phyloP scores from a whole-genome alignment of 345 rosid species.

The Cardamine resedifolia region DNA sequence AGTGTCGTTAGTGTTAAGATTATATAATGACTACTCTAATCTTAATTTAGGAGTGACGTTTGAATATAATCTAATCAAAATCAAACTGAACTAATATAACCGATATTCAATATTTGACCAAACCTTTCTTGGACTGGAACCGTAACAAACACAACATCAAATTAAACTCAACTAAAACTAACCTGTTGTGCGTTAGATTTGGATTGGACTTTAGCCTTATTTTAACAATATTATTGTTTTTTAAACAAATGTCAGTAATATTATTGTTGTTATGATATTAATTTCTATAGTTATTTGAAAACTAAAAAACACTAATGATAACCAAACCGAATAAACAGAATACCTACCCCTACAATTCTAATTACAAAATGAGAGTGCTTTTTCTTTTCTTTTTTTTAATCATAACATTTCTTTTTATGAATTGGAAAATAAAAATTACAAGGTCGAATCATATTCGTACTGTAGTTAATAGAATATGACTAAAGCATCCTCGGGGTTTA shows the following conservation, averaged over 20 bases:
- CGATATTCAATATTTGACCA: not conserved
- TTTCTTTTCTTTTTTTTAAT: not conserved
- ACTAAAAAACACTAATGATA: not conserved
- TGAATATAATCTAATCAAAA: not conserved
- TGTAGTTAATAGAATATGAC: constrained; percentile 11
- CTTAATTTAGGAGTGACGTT: not conserved
- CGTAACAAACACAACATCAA: not conserved
- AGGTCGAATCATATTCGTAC: constrained; percentile 28
- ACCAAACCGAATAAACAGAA: not conserved
- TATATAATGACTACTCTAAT: not conserved
- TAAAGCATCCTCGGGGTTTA: constrained; percentile 16
- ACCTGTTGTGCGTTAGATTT: not conserved
- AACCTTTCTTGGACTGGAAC: not conserved
- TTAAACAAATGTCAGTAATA: no score
- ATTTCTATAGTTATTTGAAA: not conserved
- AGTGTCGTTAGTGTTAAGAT: constrained; percentile 21
- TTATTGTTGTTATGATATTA: not conserved
- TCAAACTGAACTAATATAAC: not conserved
- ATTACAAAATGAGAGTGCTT: not conserved
- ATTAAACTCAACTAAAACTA: not conserved
- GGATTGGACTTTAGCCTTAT: not conserved
- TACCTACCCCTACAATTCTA: not conserved
- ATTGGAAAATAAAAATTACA: not conserved
- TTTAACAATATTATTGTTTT: no score
- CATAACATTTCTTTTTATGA: not conserved